A percentile compares a stretch with the other conserved stretches of the same genome.
phyloP scores from a whole-genome alignment of 1,284 basidiomycete species.

The Cryptococcus deneoformans region DNA sequence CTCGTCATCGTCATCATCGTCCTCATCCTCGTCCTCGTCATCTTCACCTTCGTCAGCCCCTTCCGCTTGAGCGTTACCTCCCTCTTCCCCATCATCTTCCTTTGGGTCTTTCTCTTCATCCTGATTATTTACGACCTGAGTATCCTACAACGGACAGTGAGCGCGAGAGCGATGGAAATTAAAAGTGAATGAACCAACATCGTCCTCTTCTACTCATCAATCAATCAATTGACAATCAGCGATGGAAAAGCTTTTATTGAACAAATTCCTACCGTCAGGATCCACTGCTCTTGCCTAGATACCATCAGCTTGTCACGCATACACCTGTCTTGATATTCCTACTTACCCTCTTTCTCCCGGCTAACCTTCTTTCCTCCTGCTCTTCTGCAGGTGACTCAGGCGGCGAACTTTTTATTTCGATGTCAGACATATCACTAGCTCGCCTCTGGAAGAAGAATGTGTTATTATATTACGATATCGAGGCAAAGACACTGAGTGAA shows the following conservation, averaged over 20 bases:
- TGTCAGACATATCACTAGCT: slow-evolving; percentile 25
- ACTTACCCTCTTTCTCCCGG: slow-evolving; percentile 39
- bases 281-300: slow-evolving; percentile 33
- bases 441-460: background rate
- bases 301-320: slow-evolving; percentile 2
- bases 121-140: slow-evolving; percentile 24
- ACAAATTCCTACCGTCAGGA: slow-evolving; percentile 27
- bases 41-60: slow-evolving; percentile 62
- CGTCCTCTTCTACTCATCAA: slow-evolving; percentile 24
- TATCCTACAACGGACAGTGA: background rate
- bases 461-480: too few species aligned
- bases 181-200: slow-evolving; percentile 1
- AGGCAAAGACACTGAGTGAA: too few species aligned
- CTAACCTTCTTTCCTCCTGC: slow-evolving; percentile 15
- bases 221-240: background rate
- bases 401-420: slow-evolving; percentile 27
- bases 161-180: too few species aligned
- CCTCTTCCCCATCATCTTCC: slow-evolving; percentile 85
- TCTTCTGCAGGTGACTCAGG: slow-evolving; percentile 11
- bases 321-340: too few species aligned
- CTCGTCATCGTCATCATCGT: slow-evolving; percentile 31
- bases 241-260: background rate
- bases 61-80: slow-evolving; percentile 89
- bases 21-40: slow-evolving; percentile 24
- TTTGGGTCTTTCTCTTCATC: slow-evolving; percentile 48